These are phyloP conservation scores for Acacia acuminata DNA, from an alignment of 306 rosid genomes.

Conservation along the genomic window DNA sequence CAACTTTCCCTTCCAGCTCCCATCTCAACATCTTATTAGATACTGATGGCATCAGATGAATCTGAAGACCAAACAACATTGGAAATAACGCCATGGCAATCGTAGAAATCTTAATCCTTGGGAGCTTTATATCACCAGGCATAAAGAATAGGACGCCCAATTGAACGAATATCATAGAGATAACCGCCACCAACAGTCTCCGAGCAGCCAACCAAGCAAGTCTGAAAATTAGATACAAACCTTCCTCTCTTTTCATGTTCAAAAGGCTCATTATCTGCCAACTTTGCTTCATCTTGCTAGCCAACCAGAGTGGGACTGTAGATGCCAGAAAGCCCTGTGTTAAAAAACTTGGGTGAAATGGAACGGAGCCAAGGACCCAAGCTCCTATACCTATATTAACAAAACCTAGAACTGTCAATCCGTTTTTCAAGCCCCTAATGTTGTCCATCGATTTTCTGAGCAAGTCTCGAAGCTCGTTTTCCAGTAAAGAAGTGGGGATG, in stretches of 20 bases:
- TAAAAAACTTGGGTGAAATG: neutral
- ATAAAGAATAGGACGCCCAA: neutral
- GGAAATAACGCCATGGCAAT: neutral
- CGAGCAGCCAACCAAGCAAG: neutral
- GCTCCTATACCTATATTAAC: neutral
- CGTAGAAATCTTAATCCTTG: neutral
- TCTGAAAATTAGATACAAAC: neutral
- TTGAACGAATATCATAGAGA: neutral
- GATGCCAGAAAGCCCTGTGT: neutral
- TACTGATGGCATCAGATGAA: neutral
- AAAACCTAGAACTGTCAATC: neutral
- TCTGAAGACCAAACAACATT: neutral
- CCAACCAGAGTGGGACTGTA: neutral
- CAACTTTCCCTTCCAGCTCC: neutral
- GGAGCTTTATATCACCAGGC: neutral
- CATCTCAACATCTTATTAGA: rapidly evolving
- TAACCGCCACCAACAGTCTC: neutral
- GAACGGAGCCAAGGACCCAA: neutral
- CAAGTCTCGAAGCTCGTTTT: neutral
- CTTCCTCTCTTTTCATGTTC: neutral
- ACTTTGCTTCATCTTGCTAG: neutral
- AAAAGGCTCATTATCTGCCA: neutral
- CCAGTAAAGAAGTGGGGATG: neutral
- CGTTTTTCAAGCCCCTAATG: neutral
- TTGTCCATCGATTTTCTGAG: neutral